Base-by-base conservation (phyloP, 2,329 filamentous ascomycete species). In the Cordyceps fumosorosea region DNA sequence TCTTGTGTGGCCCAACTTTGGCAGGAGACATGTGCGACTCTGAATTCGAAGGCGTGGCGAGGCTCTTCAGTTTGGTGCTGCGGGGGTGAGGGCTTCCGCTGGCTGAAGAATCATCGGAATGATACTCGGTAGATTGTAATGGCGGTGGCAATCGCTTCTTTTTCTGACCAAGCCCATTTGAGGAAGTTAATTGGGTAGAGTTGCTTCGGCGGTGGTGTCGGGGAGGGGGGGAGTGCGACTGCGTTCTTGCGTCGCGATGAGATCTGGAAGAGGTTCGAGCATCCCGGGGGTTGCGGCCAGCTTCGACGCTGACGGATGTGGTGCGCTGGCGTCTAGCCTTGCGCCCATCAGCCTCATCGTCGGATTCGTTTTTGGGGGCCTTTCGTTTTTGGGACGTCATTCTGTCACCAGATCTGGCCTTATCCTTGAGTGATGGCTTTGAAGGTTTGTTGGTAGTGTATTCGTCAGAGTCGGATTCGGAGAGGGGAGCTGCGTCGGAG, bases 1-100 rank as follows among this genome's bases (percentile, higher is more conserved):
- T 93, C 73, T 93, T 96, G 71, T 91, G 89, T 2, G 85, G 84
- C 0, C 77, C 78, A 73, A 90, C 85, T 68, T 89, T 87, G 67
- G 86, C 83, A 63, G 89, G 82, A 56, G 90, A 86, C 67, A 87
- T 81, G 68, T 84, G 78, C 68, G 85, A 78, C 64, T 87, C 81
- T 66, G 84, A 78, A 3, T 82, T 81, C 12, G 80, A 77, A 8
- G 84, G 82, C 1, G 83, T 83, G 47, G 81, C 78, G 20, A 86
- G 73, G 65, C 78, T 81, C 53, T 83, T 82, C 58, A 84, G 69
- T 65, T 84, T 85, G 50, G 84, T 83, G 66, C 79, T 83, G 64
- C 84, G 81, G 64, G 82, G 81, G 63, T 84, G 81, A 11, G 84
- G 83, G 66, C 83, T 85, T 44, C 80, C 84, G 68, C 84, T 84